Base-by-base conservation (phyloP, 495 filamentous ascomycete species). In the Jackrogersella multiformis region DNA sequence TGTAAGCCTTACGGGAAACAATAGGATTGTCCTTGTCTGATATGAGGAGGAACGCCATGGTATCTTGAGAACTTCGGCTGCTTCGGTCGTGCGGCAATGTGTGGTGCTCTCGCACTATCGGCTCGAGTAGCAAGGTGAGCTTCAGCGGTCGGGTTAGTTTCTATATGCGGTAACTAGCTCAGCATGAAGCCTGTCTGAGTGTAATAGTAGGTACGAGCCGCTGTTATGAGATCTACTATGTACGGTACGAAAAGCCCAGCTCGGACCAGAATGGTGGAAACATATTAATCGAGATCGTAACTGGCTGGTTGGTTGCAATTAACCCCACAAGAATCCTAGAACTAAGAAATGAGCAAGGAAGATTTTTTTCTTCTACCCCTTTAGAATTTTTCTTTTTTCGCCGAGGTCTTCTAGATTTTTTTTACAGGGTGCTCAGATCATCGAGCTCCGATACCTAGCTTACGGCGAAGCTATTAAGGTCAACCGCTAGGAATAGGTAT, bases 311-410 rank as follows among this genome's bases (percentile, higher is more conserved):
- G 48, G 21, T 20, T 36, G 48, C 16, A 64, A 42, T 10, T 12
- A 16, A 53, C 59, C 38, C 66, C 66, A 55, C 59, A 36, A 12
- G 16, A 24, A 68, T 64, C 66, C 54, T 35, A 21, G 66, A 36
- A 58, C n/a, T n/a, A n/a, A n/a, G n/a, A n/a, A 32, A 54, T 36
- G 41, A 16, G 18, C 24, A 42, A 45, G 38, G 18, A 58, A 53
- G 49, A 41, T 61, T 69, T 66, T 59, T 42, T 56, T 38, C 38
- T 34, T 54, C 36, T n/a, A n/a, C n/a, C n/a, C n/a, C 30, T 45
- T 23, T 21, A 10, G 10, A 36, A 36, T 48, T 38, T 38, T 35
- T 44, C 26, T 42, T 65, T 57, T 32, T n/a, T n/a, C 42, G 30
- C 56, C 49, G 48, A 60, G 49, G 48, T 20, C 36, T 55, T 54